Evolutionary conservation across 495 filamentous ascomycete genomes (phyloP).

Genomic region (Talaromyces nanjingensis): DNA sequence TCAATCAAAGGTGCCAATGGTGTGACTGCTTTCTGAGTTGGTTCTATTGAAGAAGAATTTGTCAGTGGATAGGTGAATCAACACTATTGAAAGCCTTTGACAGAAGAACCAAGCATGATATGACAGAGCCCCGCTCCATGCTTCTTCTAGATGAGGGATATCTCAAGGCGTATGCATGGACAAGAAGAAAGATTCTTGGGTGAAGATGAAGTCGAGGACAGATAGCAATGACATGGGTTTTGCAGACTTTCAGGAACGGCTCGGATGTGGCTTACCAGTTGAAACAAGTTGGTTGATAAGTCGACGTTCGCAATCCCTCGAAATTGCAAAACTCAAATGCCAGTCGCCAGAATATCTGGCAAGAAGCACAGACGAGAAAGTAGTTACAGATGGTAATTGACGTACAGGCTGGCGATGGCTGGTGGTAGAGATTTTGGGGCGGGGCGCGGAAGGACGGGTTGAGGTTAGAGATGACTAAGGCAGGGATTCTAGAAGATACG

Average conservation of each 20-base stretch:
- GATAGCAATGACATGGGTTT: not conserved
- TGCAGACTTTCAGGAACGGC: not conserved
- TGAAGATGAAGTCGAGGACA: not conserved
- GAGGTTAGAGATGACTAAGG: conserved; percentile 2
- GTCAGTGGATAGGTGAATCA: not conserved
- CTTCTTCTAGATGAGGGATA: not conserved
- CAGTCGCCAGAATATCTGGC: not conserved
- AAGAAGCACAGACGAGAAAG: not conserved
- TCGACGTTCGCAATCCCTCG: not conserved
- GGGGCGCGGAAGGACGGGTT: not conserved
- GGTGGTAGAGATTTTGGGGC: conserved; percentile 1
- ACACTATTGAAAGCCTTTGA: not conserved
- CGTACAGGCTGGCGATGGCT: not conserved
- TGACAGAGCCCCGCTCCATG: not conserved
- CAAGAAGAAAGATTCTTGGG: not conserved
- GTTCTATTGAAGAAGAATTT: not conserved
- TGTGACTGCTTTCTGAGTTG: not conserved
- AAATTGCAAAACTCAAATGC: not conserved
- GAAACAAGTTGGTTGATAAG: not conserved
- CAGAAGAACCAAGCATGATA: not conserved
- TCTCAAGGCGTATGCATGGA: not conserved
- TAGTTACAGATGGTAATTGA: not conserved
- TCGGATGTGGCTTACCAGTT: not conserved
- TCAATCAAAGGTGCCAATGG: not conserved
- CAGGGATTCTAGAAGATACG: conserved; percentile 1